Evolutionary conservation across 208 protist species (phyloP).

Genomic region (Strigomonas culicis): DNA sequence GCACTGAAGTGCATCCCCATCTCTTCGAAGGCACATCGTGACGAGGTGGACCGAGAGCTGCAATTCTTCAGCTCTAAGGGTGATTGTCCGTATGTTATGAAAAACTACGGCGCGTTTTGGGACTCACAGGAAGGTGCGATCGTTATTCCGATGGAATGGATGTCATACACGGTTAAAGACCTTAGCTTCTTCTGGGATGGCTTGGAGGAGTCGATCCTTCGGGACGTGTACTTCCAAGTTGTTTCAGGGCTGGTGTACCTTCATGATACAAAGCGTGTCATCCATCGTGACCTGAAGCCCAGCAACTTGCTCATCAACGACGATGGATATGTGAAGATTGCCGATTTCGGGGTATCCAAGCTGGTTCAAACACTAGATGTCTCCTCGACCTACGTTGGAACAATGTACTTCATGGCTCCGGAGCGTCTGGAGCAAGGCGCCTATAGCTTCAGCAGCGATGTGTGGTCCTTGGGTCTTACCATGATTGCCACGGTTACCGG

Average conservation of each 20-base stretch:
- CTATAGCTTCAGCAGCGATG: slow-evolving; percentile 91
- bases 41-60: slow-evolving; percentile 84
- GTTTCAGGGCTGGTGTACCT: slow-evolving; percentile 81
- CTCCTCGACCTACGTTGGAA: slow-evolving; percentile 91
- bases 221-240: slow-evolving; percentile 84
- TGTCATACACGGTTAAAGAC: slow-evolving; percentile 86
- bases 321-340: slow-evolving; percentile 87
- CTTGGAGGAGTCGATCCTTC: slow-evolving; percentile 74
- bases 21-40: slow-evolving; percentile 79
- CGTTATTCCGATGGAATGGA: slow-evolving; percentile 91
- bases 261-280: slow-evolving; percentile 81
- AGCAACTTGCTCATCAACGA: slow-evolving; percentile 96
- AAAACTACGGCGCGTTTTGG: slow-evolving; percentile 87
- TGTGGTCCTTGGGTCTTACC: slow-evolving; percentile 92
- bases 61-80: slow-evolving; percentile 75
- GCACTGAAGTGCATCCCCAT: slow-evolving; percentile 88
- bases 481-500: slow-evolving; percentile 80
- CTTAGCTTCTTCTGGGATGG: slow-evolving; percentile 77
- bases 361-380: slow-evolving; percentile 84
- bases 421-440: slow-evolving; percentile 86
- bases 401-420: slow-evolving; percentile 94
- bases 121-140: slow-evolving; percentile 78
- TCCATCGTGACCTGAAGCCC: slow-evolving; percentile 97
- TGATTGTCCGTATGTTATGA: slow-evolving; percentile 83
- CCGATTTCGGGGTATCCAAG: slow-evolving; percentile 93